These are phyloP conservation scores for Dothideomycetes sp. DNA, from an alignment of 2,329 filamentous ascomycete species.

Conservation along the genomic window DNA sequence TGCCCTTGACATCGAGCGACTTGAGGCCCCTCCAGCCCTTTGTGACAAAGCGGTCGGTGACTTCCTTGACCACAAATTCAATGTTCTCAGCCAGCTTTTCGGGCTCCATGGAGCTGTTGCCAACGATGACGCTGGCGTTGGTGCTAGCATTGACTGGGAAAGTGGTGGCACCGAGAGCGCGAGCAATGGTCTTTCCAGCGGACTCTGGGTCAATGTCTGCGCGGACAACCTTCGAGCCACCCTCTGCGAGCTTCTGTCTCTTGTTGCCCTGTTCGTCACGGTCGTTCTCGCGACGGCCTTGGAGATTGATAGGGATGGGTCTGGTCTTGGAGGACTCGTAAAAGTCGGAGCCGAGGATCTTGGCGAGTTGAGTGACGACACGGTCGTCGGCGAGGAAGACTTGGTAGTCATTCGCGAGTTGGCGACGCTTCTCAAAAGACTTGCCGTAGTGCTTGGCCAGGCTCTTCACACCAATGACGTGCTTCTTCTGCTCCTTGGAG, in stretches of 20 bases:
- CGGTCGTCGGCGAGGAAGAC: constrained; percentile 89
- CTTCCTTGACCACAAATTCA: constrained; percentile 53
- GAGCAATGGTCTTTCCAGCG: constrained; percentile 68
- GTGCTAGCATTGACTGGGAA: constrained; percentile 69
- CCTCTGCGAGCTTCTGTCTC: constrained; percentile 29
- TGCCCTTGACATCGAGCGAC: constrained; percentile 80
- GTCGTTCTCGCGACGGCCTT: constrained; percentile 35
- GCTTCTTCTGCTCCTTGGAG: constrained; percentile 9
- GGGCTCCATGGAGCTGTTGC: constrained; percentile 60
- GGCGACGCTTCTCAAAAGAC: constrained; percentile 76
- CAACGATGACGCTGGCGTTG: constrained; percentile 72
- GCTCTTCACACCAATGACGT: constrained; percentile 71
- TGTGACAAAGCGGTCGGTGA: constrained; percentile 71
- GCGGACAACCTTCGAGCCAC: constrained; percentile 26
- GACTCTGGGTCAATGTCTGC: constrained; percentile 48
- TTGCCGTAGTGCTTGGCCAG: constrained; percentile 64
- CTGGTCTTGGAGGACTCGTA: constrained; percentile 76
- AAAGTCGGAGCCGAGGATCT: constrained; percentile 80
- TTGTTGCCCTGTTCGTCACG: constrained; percentile 42
- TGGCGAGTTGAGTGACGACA: constrained; percentile 61
- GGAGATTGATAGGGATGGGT: constrained; percentile 71
- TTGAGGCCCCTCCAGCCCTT: constrained; percentile 82
- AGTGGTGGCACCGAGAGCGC: constrained; percentile 63
- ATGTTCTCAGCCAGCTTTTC: constrained; percentile 75
- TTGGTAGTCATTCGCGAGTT: constrained; percentile 77